phyloP scores from a whole-genome alignment of 148 eudicot genomes.

The Gaultheria prostrata region DNA sequence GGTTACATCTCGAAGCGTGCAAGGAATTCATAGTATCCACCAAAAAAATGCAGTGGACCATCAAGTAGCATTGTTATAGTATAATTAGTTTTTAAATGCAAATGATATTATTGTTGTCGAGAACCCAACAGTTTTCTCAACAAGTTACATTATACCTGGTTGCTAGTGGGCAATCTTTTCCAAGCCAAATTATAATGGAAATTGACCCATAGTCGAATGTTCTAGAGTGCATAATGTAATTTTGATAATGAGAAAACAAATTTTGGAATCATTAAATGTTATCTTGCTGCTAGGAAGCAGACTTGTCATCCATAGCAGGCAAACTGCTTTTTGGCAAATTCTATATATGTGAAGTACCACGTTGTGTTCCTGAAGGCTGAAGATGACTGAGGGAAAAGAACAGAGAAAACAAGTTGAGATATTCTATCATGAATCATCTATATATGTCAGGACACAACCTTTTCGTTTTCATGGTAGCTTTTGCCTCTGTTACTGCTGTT shows the following conservation, averaged over 20 bases:
- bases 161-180: neutral
- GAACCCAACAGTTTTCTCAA: neutral
- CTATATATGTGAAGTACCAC: neutral
- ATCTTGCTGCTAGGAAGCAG: neutral
- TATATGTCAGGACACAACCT: neutral
- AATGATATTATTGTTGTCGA: neutral
- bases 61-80: neutral
- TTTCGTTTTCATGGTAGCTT: neutral
- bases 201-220: slow-evolving; percentile 1
- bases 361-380: neutral
- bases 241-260: neutral
- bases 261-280: neutral
- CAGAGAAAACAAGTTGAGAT: neutral
- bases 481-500: slow-evolving; percentile 1
- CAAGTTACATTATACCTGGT: neutral
- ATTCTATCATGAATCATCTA: neutral
- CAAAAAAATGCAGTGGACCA: neutral
- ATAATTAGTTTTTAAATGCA: neutral
- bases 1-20: neutral
- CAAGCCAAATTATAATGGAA: neutral
- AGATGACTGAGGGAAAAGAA: neutral
- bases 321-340: neutral
- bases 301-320: neutral
- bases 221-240: neutral
- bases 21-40: neutral